Evolutionary conservation across 1,139 yeast genomes (phyloP).

Genomic region (Zhuliangozyma parablackwelliae): DNA sequence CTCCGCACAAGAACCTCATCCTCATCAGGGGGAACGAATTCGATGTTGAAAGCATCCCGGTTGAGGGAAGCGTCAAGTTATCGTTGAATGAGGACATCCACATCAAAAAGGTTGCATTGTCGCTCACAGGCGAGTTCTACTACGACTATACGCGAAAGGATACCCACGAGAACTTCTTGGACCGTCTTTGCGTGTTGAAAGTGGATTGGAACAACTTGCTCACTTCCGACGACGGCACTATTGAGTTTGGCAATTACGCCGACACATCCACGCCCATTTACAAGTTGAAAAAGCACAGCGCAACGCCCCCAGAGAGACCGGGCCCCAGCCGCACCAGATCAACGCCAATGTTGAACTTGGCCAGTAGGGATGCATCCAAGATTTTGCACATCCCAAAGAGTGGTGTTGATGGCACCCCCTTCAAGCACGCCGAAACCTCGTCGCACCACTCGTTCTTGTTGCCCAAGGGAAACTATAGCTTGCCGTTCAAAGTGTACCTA

Average conservation of each 20-base stretch:
- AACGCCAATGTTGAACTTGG: constrained; percentile 5
- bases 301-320: constrained; percentile 15
- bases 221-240: constrained; percentile 40
- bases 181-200: constrained; percentile 46
- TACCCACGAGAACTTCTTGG: constrained; percentile 41
- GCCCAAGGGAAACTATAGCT: constrained; percentile 61
- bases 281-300: constrained; percentile 10
- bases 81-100: constrained; percentile 49
- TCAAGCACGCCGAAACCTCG: constrained; percentile 19
- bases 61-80: constrained; percentile 56
- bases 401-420: constrained; percentile 46
- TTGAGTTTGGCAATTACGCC: constrained; percentile 41
- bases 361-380: constrained; percentile 8
- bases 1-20: constrained; percentile 51
- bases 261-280: constrained; percentile 22
- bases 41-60: constrained; percentile 50
- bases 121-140: constrained; percentile 50
- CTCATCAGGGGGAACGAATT: constrained; percentile 54
- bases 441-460: constrained; percentile 40
- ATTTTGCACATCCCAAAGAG: constrained; percentile 26
- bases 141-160: constrained; percentile 49
- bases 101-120: constrained; percentile 44
- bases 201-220: constrained; percentile 61
- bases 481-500: constrained; percentile 54
- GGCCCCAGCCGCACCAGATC: constrained; percentile 6